Conservation (phyloP, 169 alveolate species). For the Prorocentrum cordatum region DNA sequence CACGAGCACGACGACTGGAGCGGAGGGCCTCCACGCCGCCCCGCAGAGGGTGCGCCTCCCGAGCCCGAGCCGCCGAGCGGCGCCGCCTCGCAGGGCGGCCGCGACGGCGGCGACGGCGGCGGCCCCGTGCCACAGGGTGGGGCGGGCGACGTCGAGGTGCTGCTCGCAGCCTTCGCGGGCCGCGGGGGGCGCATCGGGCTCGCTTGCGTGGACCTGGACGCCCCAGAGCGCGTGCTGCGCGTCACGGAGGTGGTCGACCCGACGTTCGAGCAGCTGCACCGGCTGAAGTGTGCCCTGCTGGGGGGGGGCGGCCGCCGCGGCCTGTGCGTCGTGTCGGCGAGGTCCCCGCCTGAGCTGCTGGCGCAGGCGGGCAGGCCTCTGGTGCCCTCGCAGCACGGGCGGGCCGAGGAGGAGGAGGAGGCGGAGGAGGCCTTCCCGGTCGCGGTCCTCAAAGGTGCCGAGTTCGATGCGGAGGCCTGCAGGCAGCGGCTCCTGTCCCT, state of each 20-base stretch:
- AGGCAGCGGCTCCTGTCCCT: not conserved
- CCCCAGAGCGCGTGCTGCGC: not conserved
- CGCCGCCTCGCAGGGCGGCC: no score
- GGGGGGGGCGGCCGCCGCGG: not conserved
- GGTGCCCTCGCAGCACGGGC: not conserved
- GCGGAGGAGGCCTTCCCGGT: not conserved
- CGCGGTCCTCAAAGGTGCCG: not conserved
- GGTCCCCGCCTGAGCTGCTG: constrained; percentile 27
- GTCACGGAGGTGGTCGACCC: constrained; percentile 38
- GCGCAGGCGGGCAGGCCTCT: not conserved
- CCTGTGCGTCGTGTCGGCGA: constrained; percentile 24
- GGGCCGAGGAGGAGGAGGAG: not conserved
- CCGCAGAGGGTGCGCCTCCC: no score
- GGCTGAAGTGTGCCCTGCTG: not conserved
- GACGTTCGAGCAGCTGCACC: not conserved
- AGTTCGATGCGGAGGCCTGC: constrained; percentile 6
- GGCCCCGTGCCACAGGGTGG: no score
- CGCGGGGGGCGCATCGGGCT: not conserved
- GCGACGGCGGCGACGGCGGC: no score
- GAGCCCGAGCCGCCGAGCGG: no score
- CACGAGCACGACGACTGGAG: no score
- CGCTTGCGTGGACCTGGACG: constrained; percentile 46
- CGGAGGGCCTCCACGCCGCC: no score
- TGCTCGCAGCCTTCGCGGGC: no score
- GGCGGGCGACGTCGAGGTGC: no score